Percentiles rank a stretch among this genome's conserved stretches.
phyloP scores from a whole-genome alignment of 106 monocot genomes.

The Platanthera guangdongensis region DNA sequence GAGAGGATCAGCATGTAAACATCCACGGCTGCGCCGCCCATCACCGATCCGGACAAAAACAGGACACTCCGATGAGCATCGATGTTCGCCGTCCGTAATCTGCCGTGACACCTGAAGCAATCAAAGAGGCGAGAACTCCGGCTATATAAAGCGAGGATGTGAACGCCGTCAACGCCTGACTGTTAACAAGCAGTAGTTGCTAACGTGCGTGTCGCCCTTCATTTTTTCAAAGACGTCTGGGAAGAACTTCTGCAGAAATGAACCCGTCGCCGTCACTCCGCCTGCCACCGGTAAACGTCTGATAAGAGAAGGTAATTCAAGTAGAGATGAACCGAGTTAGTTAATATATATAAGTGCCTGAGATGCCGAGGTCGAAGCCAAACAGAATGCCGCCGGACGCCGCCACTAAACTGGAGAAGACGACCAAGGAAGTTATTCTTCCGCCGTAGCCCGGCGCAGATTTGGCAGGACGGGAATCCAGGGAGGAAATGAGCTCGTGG shows the following conservation, averaged over 20 bases:
- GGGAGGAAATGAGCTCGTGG: not conserved
- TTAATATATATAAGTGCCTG: not conserved
- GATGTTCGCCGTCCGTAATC: slow-evolving; percentile 18
- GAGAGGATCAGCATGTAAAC: slow-evolving; percentile 47
- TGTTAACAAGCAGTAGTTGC: slow-evolving; percentile 43
- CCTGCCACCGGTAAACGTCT: slow-evolving; percentile 6
- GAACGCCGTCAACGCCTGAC: slow-evolving; percentile 26
- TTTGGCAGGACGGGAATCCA: not conserved
- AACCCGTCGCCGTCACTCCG: slow-evolving; percentile 29
- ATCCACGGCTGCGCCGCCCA: slow-evolving; percentile 29
- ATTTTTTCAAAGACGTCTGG: slow-evolving; percentile 17
- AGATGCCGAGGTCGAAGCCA: slow-evolving; percentile 20
- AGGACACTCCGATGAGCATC: slow-evolving; percentile 23
- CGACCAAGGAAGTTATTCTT: slow-evolving; percentile 7
- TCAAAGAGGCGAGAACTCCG: slow-evolving; percentile 24
- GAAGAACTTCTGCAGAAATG: slow-evolving; percentile 40
- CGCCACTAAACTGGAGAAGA: slow-evolving; percentile 9
- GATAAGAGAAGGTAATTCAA: no score
- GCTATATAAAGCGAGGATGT: slow-evolving; percentile 38
- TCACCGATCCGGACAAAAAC: slow-evolving; percentile 30
- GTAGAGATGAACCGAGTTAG: not conserved
- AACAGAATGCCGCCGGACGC: slow-evolving; percentile 16
- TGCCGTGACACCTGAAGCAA: slow-evolving; percentile 24
- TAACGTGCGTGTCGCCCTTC: slow-evolving; percentile 15
- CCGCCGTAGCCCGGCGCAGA: slow-evolving; percentile 6